phyloP scores from a whole-genome alignment of 495 filamentous ascomycete species.

The Neurospora pannonica region DNA sequence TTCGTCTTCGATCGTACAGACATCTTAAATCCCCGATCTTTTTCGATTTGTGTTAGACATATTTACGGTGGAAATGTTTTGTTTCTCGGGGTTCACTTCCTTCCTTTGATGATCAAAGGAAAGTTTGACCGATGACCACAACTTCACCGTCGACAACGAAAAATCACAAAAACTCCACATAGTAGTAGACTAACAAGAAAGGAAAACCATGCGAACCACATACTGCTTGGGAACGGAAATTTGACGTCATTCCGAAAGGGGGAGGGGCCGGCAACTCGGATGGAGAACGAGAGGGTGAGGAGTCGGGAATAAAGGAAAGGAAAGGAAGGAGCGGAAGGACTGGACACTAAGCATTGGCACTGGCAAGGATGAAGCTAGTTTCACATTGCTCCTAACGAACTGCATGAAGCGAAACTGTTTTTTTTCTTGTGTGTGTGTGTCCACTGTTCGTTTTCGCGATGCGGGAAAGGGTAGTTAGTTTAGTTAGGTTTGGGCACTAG shows the following conservation, averaged over 20 bases:
- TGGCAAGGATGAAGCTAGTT: background rate
- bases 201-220: background rate
- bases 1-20: background rate
- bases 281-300: background rate
- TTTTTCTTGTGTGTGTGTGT: background rate
- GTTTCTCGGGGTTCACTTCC: background rate
- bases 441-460: background rate
- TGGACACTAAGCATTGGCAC: background rate
- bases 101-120: background rate
- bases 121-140: background rate
- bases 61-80: background rate
- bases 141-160: background rate
- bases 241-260: background rate
- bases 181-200: background rate
- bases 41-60: background rate
- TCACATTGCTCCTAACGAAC: background rate
- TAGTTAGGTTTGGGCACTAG: background rate
- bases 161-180: background rate
- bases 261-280: background rate
- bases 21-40: background rate
- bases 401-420: background rate
- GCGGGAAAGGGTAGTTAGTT: background rate
- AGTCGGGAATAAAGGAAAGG: background rate
- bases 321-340: background rate
- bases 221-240: background rate